Evolutionary conservation across 148 eudicot species (phyloP), one percentile per base, ranked within the genome.

Genomic region (Vaccinium corymbosum): DNA sequence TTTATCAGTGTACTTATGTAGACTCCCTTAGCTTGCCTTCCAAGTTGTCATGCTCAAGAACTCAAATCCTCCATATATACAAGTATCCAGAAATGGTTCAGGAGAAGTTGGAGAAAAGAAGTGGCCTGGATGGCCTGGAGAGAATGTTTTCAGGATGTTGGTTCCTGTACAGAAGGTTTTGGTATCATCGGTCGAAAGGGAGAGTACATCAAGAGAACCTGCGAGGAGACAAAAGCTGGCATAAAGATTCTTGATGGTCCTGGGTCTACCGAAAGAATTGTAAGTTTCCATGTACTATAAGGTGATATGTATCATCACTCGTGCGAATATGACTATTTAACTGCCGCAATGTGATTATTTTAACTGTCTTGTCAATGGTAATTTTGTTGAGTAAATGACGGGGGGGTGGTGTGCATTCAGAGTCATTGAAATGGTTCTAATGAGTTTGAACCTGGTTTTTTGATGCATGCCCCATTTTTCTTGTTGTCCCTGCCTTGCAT

Each of bases 241-340:
- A 73, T 73, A 32, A 73, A 73, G 51, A 73, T 73, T 73, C 77
- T 73, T 73, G 77, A 73, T 73, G 50, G 77, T 73, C 77, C 77
- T 73, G 51, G 77, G 48, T 35, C 77, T 17, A 38, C 12, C 17
- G 77, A 73, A 42, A 73, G 77, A 73, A 19, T 38, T 42, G 51
- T 73, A 42, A 73, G 77, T 73, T 73, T 42, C 48, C 29, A 2
- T 74, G 71, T 50, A 13, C 14, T 76, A 10, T 52, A 32, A 76
- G 16, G 9, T 51, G 19, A 77, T 42, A 73, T 38, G 51, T 77
- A 9, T 48, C 3, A 19, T 64, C 71, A 64, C 53, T n/a, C 3
- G 59, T 55, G 22, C 25, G 46, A 78, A 27, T 78, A 53, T 27
- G 66, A 78, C 29, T 38, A 32, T 14, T 29, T 55, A 78, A 55